phyloP scores from a whole-genome alignment of 305 asterid species.

The Fraxinus ornus region DNA sequence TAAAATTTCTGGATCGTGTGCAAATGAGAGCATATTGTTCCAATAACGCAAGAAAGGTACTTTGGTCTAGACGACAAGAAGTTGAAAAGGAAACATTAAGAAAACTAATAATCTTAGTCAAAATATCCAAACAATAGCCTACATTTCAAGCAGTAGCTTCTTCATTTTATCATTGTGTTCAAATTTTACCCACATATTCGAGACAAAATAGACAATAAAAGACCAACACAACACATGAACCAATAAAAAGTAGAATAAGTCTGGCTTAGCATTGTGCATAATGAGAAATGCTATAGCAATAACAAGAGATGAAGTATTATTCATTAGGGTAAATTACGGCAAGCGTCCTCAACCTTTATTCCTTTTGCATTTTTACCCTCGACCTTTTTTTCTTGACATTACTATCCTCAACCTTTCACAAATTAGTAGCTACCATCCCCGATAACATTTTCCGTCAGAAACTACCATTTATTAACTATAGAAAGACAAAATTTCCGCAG shows the following conservation, averaged over 20 bases:
- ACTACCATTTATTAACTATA: neutral
- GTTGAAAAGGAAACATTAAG: neutral
- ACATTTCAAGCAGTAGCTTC: slow-evolving; percentile 1
- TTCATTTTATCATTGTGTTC: neutral
- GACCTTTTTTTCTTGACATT: neutral
- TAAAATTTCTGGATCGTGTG: neutral
- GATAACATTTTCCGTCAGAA: neutral
- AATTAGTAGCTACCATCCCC: neutral
- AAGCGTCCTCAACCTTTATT: neutral
- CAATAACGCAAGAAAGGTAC: neutral
- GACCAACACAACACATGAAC: neutral
- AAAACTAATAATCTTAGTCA: neutral
- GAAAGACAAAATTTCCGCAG: neutral
- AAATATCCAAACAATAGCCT: neutral
- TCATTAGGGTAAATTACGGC: neutral
- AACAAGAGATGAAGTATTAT: neutral
- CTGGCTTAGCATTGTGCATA: neutral
- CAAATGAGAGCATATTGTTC: neutral
- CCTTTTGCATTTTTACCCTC: neutral
- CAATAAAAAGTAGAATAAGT: neutral
- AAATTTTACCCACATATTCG: neutral
- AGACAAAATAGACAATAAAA: neutral
- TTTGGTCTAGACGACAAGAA: neutral
- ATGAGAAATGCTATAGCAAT: neutral
- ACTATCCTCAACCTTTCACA: neutral